Base-by-base conservation (phyloP, 805 yeast genomes). In the Helenozyma rhizophorensis region DNA sequence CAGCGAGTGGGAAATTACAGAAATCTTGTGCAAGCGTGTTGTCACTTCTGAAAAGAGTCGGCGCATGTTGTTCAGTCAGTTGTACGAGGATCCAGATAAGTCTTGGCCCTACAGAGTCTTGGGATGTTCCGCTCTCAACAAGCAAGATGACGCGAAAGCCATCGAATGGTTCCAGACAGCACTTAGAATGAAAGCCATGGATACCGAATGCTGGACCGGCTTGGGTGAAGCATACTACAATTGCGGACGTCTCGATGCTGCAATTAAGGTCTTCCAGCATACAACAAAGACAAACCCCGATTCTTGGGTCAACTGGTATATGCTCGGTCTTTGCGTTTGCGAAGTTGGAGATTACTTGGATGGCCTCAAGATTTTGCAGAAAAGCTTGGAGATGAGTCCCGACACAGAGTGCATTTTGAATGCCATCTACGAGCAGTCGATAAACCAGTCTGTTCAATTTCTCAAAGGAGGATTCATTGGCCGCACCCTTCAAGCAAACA, bases 171-270 rank as follows among this genome's bases (percentile, higher is more conserved):
- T 86, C 52, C 98, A 93, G 57, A 74, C 79, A 17, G 88, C 96
- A 1, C 65, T 93, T 30, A 70, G 97, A 40, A 62, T 83, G 42
- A 65, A 78, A 26, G 64, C 82, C 0, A 42, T 51, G 33, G 97
- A 93, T 56, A 54, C 74, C 2, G 81, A 84, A 43, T 81, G 95
- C 2, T 90, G 97, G 97, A 67, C 83, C 18, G 96, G 96, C 1
- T 64, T 93, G n/a, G 98, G 98, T n/a, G 97, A 93, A 54, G 90
- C 96, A 0, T 93, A 93, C 55, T 66, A 73, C 34, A 74, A 78
- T 16, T 77, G 93, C 55, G 98, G 98, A 2, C 70, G 96, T 40
- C 64, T 81, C 27, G 89, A 85, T 35, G 95, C 97, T 2, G 86
- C 96, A 0, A 67, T 74, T 8, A 88, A 84, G 55, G 97, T 93